Conservation (phyloP, 805 yeast genomes). For the Maudiozyma saulgeensis region DNA sequence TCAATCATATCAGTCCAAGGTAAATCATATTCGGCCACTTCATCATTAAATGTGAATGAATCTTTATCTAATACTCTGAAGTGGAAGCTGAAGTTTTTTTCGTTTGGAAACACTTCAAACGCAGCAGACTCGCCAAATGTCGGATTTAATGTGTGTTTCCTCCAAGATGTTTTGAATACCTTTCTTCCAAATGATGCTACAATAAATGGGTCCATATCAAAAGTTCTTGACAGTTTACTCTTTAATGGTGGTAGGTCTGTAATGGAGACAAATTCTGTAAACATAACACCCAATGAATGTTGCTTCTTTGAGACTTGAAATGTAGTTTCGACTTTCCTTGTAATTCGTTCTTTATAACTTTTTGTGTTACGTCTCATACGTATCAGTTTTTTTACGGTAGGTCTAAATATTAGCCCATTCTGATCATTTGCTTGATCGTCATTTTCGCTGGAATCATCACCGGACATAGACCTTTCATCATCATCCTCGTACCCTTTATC, state of each 20-base stretch:
- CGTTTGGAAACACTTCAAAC: conserved; percentile 64
- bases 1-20: conserved; percentile 40
- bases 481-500: neutral
- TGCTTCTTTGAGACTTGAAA: conserved; percentile 22
- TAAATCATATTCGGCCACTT: conserved; percentile 58
- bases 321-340: conserved; percentile 9
- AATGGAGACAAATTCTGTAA: conserved; percentile 66
- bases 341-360: conserved; percentile 5
- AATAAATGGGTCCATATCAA: conserved; percentile 95
- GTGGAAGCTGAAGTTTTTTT: conserved; percentile 52
- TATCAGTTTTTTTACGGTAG: conserved; percentile 1
- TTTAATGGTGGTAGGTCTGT: conserved; percentile 69
- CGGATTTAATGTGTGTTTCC: conserved; percentile 75
- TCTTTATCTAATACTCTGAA: conserved; percentile 81
- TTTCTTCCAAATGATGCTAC: conserved; percentile 83
- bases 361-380: conserved; percentile 6
- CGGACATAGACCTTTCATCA: neutral
- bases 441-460: neutral
- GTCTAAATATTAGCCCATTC: conserved; percentile 3
- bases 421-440: conserved; percentile 1
- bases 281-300: conserved; percentile 54
- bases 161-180: conserved; percentile 77
- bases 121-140: conserved; percentile 71
- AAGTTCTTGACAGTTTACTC: conserved; percentile 50
- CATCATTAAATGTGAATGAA: conserved; percentile 70